Evolutionary conservation across 73 alveolate genomes (phyloP).

Genomic region (Breviolum minutum): DNA sequence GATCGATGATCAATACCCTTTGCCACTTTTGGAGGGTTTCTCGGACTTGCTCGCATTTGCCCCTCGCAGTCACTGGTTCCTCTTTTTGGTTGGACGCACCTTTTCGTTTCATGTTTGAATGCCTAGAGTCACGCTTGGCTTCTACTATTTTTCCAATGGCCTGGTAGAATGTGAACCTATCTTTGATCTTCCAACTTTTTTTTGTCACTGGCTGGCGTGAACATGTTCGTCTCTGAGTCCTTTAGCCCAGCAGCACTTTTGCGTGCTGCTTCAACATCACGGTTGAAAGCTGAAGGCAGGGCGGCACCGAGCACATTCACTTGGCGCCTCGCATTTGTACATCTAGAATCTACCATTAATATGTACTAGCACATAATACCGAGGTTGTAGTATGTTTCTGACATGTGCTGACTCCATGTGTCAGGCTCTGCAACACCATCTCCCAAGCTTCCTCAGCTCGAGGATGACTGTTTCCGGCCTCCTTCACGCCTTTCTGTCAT

Average conservation of each 20-base stretch:
- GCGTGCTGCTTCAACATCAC: slow-evolving; percentile 25
- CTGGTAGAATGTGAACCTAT: background rate
- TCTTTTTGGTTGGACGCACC: background rate
- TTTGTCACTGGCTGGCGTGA: background rate
- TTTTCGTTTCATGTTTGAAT: background rate
- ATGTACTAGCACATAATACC: too few species aligned
- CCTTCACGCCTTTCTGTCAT: slow-evolving; percentile 14
- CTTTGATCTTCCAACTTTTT: background rate
- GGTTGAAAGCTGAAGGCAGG: background rate
- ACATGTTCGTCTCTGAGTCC: background rate
- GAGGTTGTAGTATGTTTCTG: too few species aligned
- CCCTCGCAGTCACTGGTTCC: background rate
- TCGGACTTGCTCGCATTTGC: too few species aligned
- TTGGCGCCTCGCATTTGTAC: too few species aligned
- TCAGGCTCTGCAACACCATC: slow-evolving; percentile 4
- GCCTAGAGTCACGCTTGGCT: too few species aligned
- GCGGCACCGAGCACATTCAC: too few species aligned
- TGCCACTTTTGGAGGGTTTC: too few species aligned
- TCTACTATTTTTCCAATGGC: too few species aligned
- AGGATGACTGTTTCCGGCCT: slow-evolving; percentile 50
- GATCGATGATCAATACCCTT: too few species aligned
- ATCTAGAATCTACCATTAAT: too few species aligned
- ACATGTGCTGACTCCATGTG: too few species aligned
- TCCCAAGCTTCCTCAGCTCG: slow-evolving; percentile 29
- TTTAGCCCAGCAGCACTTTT: slow-evolving; percentile 39